Base-by-base conservation (phyloP, 768 basidiomycete species). In the Floccularia luteovirens region DNA sequence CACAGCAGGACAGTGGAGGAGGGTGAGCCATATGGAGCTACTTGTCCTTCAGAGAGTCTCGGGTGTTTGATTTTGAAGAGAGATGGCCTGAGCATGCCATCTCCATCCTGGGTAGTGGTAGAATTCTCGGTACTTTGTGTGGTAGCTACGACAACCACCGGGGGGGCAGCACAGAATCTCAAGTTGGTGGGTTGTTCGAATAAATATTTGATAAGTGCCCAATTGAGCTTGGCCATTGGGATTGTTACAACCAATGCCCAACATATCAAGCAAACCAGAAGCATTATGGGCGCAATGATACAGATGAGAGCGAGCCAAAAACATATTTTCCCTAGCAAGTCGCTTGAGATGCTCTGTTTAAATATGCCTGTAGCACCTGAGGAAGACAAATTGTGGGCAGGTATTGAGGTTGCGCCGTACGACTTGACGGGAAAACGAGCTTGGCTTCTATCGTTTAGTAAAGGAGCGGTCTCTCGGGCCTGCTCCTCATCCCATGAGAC, bases 181-280 rank as follows among this genome's bases (percentile, higher is more conserved):
- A 99, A 84, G 28, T 73, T 72, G 22, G 82, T 80, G 0, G 96
- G 92, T 44, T 82, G 80, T 39, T 70, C 60, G 53, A 82, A 80
- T 37, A 99, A 70, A 57, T 88, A 74, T 33, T 82, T 79, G 55
- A 98, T 72, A 31, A 99, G 74, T n/a, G 79, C 89, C 94, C 94
- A 98, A 49, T 82, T 90, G 37, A 99, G 74, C 58, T 86, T 94
- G 23, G 93, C 96, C 96, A 99, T 99, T 3, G 96, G 96, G 48
- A 99, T 87, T 42, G 93, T 88, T 56, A 99, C 72, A 44, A 99
- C 81, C 44, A 91, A 70, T n/a, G 73, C 91, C 92, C 93, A 99
- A 64, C 96, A 98, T 38, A 90, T 64, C 46, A 89, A 53, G 59
- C 91, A 96, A 21, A 90, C 89, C 45, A 86, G 41, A 39, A 96